phyloP scores from a whole-genome alignment of 2,329 filamentous ascomycete genomes.

The Epichloe hybrida region DNA sequence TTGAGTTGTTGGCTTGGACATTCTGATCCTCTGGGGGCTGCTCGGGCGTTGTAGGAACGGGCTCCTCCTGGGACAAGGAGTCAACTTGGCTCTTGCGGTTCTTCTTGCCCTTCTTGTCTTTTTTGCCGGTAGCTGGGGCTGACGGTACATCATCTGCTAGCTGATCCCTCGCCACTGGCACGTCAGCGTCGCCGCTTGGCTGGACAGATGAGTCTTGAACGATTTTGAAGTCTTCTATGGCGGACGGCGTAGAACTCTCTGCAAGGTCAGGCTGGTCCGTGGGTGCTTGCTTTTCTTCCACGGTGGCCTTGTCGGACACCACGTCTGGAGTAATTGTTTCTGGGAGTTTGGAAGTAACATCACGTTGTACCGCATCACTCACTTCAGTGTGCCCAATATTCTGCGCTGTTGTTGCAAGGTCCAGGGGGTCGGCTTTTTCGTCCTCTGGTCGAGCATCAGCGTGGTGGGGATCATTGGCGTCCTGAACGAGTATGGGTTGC shows the following conservation, averaged over 20 bases:
- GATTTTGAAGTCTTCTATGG: neutral
- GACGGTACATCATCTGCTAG: conserved; percentile 6
- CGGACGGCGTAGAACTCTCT: neutral
- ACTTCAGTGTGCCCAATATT: conserved; percentile 2
- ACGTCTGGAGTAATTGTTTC: neutral
- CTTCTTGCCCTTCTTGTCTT: conserved; percentile 11
- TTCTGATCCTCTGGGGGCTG: neutral
- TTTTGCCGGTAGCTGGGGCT: conserved; percentile 8
- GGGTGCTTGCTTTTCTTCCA: neutral
- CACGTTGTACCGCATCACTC: conserved; percentile 4
- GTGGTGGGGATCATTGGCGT: conserved; percentile 1
- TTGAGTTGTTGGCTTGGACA: neutral
- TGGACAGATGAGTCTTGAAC: neutral
- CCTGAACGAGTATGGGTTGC: conserved; percentile 3
- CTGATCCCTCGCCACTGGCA: conserved; percentile 1
- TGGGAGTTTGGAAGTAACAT: neutral
- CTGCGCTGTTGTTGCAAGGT: conserved; percentile 6
- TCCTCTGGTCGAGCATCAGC: conserved; percentile 8
- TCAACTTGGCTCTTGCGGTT: conserved; percentile 5
- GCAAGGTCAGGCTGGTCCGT: neutral
- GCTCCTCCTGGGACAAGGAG: neutral
- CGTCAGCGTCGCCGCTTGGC: neutral
- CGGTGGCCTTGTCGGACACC: neutral
- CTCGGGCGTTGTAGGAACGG: neutral
- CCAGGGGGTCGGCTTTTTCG: conserved; percentile 5